phyloP scores from a whole-genome alignment of 345 rosid species.

The Aegle marmelos region DNA sequence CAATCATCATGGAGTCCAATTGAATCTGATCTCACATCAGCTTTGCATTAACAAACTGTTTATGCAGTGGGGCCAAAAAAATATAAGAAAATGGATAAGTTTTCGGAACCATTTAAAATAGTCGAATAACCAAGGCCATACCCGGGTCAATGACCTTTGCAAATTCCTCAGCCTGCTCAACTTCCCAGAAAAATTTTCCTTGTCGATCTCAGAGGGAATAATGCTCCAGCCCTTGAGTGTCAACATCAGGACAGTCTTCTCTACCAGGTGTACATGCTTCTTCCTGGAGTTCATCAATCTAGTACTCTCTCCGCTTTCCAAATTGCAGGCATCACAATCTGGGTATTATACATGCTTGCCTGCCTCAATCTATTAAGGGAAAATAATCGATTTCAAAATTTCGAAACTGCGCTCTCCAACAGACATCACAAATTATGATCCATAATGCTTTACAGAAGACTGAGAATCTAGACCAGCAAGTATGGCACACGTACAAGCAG shows the following conservation, averaged over 20 bases:
- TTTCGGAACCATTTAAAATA: background rate
- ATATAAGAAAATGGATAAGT: background rate
- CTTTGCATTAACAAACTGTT: background rate
- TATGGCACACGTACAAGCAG: slow-evolving; percentile 2
- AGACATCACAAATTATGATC: background rate
- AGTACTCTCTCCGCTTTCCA: slow-evolving; percentile 63
- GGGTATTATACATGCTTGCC: slow-evolving; percentile 58
- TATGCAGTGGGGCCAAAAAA: background rate
- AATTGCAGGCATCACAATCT: slow-evolving; percentile 83
- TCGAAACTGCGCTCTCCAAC: background rate
- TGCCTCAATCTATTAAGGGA: slow-evolving; percentile 45
- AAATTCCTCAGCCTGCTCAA: slow-evolving; percentile 82
- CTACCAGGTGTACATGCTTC: slow-evolving; percentile 40
- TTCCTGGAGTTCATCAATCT: slow-evolving; percentile 50
- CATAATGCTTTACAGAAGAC: background rate
- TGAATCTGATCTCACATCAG: no score
- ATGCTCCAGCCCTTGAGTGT: slow-evolving; percentile 41
- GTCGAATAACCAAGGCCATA: slow-evolving; percentile 24
- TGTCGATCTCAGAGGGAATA: slow-evolving; percentile 59
- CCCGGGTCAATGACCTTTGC: slow-evolving; percentile 69
- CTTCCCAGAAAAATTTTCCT: slow-evolving; percentile 69
- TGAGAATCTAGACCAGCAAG: slow-evolving; percentile 7
- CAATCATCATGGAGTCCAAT: no score
- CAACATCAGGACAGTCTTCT: slow-evolving; percentile 32
- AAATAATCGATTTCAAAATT: slow-evolving; percentile 6